These are phyloP conservation scores for Erythrophleum ivorense DNA, from an alignment of 331 rosid species.

Conservation along the genomic window DNA sequence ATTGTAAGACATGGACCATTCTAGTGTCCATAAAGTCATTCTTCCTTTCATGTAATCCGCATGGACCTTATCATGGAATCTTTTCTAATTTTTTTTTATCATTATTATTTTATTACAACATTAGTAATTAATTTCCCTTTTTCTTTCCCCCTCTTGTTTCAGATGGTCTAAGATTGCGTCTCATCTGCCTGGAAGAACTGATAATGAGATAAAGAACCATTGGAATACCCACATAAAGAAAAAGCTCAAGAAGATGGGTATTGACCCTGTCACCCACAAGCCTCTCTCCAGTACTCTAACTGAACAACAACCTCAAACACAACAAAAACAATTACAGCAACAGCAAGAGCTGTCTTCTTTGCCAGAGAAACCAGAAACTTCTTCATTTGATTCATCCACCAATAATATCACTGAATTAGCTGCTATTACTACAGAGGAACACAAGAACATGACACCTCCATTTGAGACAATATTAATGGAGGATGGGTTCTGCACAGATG, in stretches of 20 bases:
- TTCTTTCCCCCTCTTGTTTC: not conserved
- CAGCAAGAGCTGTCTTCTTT: not conserved
- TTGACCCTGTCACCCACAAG: conserved; percentile 84
- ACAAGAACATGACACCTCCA: conserved; percentile 26
- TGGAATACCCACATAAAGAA: conserved; percentile 97
- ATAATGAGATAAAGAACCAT: conserved; percentile 89
- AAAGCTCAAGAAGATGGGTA: conserved; percentile 81
- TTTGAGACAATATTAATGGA: conserved; percentile 52
- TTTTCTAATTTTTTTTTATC: not conserved
- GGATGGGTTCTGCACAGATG: conserved; percentile 70
- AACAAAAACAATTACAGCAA: conserved; percentile 14
- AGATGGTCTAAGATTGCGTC: conserved; percentile 97
- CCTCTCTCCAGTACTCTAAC: conserved; percentile 45
- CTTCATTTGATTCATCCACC: conserved; percentile 46
- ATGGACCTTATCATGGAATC: conserved; percentile 9
- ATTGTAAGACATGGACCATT: conserved; percentile 29
- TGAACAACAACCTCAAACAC: conserved; percentile 43
- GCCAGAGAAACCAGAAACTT: conserved; percentile 35
- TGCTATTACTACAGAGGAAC: conserved; percentile 32
- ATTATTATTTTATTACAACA: not conserved
- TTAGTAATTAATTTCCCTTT: not conserved
- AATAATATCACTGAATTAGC: conserved; percentile 15
- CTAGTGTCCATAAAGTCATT: conserved; percentile 29
- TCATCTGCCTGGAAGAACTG: conserved; percentile 92
- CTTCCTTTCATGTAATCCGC: conserved; percentile 27